Evolutionary conservation across 768 basidiomycete genomes (phyloP), one percentile per base, ranked within the genome.

Genomic region (Mycena albidolilacea): DNA sequence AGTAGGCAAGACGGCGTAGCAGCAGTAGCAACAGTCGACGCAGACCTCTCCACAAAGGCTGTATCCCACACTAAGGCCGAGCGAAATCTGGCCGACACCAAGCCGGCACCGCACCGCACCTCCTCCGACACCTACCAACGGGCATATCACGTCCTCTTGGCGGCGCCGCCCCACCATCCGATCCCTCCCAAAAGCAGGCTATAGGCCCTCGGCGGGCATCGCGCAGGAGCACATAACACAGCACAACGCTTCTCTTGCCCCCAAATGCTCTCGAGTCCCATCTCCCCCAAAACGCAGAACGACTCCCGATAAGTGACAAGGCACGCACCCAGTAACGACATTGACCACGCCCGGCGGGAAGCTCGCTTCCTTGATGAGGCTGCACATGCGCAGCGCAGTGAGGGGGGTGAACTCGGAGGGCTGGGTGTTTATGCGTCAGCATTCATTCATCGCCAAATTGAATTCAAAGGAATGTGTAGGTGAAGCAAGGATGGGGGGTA

Each of bases 321-420:
- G n/a, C 12, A 50, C 94, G 71, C 90, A 90, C 30, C 94, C 95
- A 3, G 87, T 86, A 38, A 95, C 77, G 69, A 93, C 83, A 80
- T 95, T 95, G 75, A 95, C 83, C 14, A 92, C 92, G 64, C 95
- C 94, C 19, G 90, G 85, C 10, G 93, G 94, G 82, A 94, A 91
- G 10, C 93, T 93, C 2, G 93, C 93, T 78, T 94, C 88, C 21
- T 86, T 80, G 74, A 91, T 83, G 58, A 95, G 86, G 17, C 85
- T 83, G 59, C 79, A 79, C 50, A 90, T 70, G 50, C 81, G 82
- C 55, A 94, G 80, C 7, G 92, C 92, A 12, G 92, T 88, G 38
- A 93, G 81, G 7, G 94, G 93, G 0, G 93, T 93, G 62, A 93
- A 82, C 75, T 94, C 93, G 4, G 93, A 94, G 8, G 93, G 92